Evolutionary conservation across 192 early-diverging fungal genomes (phyloP), one percentile per base, ranked within the genome.

Genomic region (Coemansia aciculifera): DNA sequence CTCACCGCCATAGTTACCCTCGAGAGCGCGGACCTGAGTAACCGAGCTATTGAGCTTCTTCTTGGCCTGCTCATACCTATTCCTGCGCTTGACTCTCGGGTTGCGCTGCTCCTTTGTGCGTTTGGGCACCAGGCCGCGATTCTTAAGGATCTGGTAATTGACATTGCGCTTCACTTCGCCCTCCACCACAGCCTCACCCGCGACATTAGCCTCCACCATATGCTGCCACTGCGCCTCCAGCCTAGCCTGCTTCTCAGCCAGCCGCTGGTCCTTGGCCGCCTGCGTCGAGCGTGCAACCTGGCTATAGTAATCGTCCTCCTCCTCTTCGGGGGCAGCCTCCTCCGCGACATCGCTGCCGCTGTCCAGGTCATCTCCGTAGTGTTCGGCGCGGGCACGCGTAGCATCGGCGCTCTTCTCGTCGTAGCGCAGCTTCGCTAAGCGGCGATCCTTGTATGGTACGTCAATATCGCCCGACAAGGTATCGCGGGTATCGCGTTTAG

Each of bases 51-150:
- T 86, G 71, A 99, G 84, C 73, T 93, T 95, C 89, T 98, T 99
- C 81, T 89, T 85, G 44, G 92, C 92, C 79, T 89, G 86, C 70
- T 94, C 95, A 85, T 87, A 99, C 83, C 91, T 92, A 72, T 88
- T 88, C 24, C 93, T 85, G 64, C 92, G 88, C 86, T 95, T 96
- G 74, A 99, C 95, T 77, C 97, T 90, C 60, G 94, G 89, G 81
- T 99, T 99, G 76, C 94, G 90, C 72, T 93, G 84, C 51, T 94
- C 92, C 88, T 97, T 96, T 75, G 89, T 90, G 63, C 97, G 92
- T 59, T 88, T 86, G 37, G 95, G 95, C 32, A 91, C 93, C 56
- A 99, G 87, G 63, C 97, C 97, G 85, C 94, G 92, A 86, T 99
- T 99, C 79, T 94, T 91, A 71, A 96, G 86, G 70, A 99, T 99